phyloP scores from a whole-genome alignment of 2,329 filamentous ascomycete species.

The Stachybotrys chlorohalonatus region DNA sequence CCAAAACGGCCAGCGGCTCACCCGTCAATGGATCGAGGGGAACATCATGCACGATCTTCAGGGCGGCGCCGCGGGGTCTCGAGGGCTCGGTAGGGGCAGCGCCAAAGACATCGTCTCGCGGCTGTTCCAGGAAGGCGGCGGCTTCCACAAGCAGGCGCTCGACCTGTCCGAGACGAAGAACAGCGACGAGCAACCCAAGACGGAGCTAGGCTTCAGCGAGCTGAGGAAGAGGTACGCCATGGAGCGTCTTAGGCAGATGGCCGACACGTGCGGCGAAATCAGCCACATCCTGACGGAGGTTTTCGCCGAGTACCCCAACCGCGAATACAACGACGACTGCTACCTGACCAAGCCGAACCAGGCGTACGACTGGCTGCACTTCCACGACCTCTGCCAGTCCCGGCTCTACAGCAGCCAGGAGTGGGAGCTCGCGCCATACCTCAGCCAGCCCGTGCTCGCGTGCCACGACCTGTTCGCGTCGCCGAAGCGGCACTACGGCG shows the following conservation, averaged over 20 bases:
- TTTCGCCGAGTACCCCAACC: conserved; percentile 76
- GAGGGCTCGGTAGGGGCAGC: conserved; percentile 63
- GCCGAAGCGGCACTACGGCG: conserved; percentile 40
- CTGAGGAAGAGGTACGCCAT: conserved; percentile 63
- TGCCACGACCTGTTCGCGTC: conserved; percentile 89
- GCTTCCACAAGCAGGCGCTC: conserved; percentile 55
- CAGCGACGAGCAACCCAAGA: conserved; percentile 43
- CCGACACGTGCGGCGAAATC: conserved; percentile 70
- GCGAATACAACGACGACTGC: conserved; percentile 88
- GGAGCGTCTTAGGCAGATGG: conserved; percentile 63
- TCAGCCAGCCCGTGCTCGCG: conserved; percentile 76
- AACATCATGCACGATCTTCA: conserved; percentile 59
- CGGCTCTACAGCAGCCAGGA: conserved; percentile 77
- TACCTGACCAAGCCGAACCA: conserved; percentile 79
- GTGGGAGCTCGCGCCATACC: conserved; percentile 84
- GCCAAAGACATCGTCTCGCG: conserved; percentile 66
- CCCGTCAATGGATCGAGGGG: conserved; percentile 67
- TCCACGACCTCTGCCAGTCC: conserved; percentile 76
- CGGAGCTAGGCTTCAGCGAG: conserved; percentile 62
- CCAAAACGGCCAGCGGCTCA: conserved; percentile 40
- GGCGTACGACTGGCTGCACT: conserved; percentile 92
- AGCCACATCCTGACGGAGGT: conserved; percentile 75
- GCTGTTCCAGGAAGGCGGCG: conserved; percentile 72
- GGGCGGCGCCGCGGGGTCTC: conserved; percentile 61
- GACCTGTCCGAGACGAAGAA: conserved; percentile 31